Evolutionary conservation across 805 yeast species (phyloP).

Genomic region (Candida maris): DNA sequence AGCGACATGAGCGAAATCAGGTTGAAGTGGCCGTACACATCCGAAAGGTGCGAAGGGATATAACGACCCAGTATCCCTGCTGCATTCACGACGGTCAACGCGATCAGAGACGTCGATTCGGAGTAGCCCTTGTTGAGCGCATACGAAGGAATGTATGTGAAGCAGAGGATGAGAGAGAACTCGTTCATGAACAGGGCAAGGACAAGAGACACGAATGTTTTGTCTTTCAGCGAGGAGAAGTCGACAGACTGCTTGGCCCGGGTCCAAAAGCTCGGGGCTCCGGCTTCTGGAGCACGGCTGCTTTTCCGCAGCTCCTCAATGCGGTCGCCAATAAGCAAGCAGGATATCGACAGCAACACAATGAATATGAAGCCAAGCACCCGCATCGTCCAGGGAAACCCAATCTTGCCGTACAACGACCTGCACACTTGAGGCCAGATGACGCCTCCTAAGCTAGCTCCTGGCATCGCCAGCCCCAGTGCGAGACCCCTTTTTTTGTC

Average conservation of each 20-base stretch:
- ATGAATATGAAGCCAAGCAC: slow-evolving; percentile 46
- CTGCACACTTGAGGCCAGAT: slow-evolving; percentile 53
- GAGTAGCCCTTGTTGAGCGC: slow-evolving; percentile 48
- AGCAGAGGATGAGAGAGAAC: slow-evolving; percentile 46
- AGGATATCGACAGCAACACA: slow-evolving; percentile 25
- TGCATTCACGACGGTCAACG: slow-evolving; percentile 44
- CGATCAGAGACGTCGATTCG: slow-evolving; percentile 37
- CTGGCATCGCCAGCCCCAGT: slow-evolving; percentile 57
- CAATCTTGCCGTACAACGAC: slow-evolving; percentile 45
- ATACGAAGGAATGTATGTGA: slow-evolving; percentile 56
- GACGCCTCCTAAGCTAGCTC: slow-evolving; percentile 58
- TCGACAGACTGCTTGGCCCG: slow-evolving; percentile 33
- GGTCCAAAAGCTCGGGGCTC: slow-evolving; percentile 7
- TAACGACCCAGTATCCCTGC: slow-evolving; percentile 44
- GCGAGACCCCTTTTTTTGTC: slow-evolving; percentile 53
- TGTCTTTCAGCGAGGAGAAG: slow-evolving; percentile 38
- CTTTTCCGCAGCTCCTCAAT: slow-evolving; percentile 16
- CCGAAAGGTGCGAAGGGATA: slow-evolving; percentile 44
- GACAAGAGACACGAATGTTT: slow-evolving; percentile 37
- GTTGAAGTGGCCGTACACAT: slow-evolving; percentile 43
- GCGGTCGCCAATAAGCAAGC: slow-evolving; percentile 32
- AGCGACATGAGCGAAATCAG: slow-evolving; percentile 35
- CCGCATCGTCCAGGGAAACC: slow-evolving; percentile 60
- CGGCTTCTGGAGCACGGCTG: slow-evolving; percentile 10
- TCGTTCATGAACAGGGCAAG: slow-evolving; percentile 46